These are phyloP conservation scores for Trifolium repens DNA, from an alignment of 306 rosid genomes.

Conservation along the genomic window DNA sequence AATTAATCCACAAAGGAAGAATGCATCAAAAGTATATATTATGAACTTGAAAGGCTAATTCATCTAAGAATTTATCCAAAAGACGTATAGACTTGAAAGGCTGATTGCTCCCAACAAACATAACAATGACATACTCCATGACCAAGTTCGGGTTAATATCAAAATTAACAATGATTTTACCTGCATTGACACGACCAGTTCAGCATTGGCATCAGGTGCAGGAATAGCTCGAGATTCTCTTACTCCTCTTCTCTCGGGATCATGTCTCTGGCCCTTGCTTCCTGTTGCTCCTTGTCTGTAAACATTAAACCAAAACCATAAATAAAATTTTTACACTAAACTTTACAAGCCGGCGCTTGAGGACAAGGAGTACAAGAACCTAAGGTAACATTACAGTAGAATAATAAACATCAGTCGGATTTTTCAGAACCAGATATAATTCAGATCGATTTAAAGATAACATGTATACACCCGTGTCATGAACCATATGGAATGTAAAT, in stretches of 20 bases:
- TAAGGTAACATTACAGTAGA: neutral
- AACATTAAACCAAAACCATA: slow-evolving; percentile 39
- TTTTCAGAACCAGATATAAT: slow-evolving; percentile 2
- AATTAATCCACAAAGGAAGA: slow-evolving; percentile 11
- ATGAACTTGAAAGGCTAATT: slow-evolving; percentile 10
- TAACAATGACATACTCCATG: neutral
- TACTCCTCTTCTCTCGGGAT: slow-evolving; percentile 74
- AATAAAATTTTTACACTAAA: slow-evolving; percentile 21
- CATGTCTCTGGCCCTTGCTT: slow-evolving; percentile 79
- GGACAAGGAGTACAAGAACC: neutral
- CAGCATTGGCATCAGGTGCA: slow-evolving; percentile 99
- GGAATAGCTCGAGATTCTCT: slow-evolving; percentile 92
- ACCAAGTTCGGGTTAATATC: slow-evolving; percentile 3
- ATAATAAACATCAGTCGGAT: slow-evolving; percentile 20
- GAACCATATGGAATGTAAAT: slow-evolving; percentile 5
- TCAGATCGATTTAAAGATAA: slow-evolving; percentile 12
- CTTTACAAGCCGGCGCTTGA: slow-evolving; percentile 11
- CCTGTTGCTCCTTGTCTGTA: slow-evolving; percentile 89
- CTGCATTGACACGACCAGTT: slow-evolving; percentile 91
- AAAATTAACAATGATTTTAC: slow-evolving; percentile 49
- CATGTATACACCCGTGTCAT: neutral
- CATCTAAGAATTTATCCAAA: neutral
- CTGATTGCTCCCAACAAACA: neutral
- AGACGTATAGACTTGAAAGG: neutral
- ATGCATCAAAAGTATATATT: neutral